These are phyloP conservation scores for Zoysia matrella DNA, from an alignment of 202 grass and related monocot species.

Conservation along the genomic window DNA sequence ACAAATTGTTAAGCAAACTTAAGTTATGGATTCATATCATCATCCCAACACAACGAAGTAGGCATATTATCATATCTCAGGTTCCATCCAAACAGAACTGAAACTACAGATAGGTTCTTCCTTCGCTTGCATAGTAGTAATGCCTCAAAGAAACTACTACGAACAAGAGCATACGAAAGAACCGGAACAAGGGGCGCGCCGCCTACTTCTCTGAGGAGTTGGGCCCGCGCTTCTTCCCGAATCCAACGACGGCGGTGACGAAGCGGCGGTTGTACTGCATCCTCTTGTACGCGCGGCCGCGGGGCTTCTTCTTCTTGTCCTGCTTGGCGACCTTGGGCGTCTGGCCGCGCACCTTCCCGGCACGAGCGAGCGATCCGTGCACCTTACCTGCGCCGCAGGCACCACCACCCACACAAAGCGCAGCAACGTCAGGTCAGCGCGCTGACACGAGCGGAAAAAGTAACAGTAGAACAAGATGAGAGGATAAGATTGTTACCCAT, in stretches of 20 bases:
- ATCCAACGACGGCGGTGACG: conserved; percentile 76
- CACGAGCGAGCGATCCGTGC: conserved; percentile 71
- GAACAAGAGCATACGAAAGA: no score
- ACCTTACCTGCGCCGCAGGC: conserved; percentile 61
- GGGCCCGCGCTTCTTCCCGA: conserved; percentile 77
- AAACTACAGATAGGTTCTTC: conserved; percentile 32
- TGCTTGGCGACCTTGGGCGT: conserved; percentile 81
- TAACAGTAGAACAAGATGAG: background rate
- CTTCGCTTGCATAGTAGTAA: background rate
- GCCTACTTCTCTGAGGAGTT: conserved; percentile 79
- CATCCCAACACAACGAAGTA: conserved; percentile 20
- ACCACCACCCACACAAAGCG: no score
- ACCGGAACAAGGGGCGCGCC: no score
- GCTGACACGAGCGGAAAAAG: background rate
- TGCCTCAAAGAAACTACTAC: background rate
- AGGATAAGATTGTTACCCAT: conserved; percentile 52
- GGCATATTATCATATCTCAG: conserved; percentile 3
- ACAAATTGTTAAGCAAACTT: background rate
- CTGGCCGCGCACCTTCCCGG: conserved; percentile 73
- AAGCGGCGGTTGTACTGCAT: conserved; percentile 87
- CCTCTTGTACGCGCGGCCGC: conserved; percentile 70
- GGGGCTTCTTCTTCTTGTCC: conserved; percentile 83
- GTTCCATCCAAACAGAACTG: conserved; percentile 21
- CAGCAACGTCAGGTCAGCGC: background rate
- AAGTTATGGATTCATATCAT: conserved; percentile 5